A percentile compares a stretch with the other conserved stretches of the same genome.
Conservation (phyloP, 2,329 filamentous ascomycete species). For the Paraconiothyrium brasiliense region DNA sequence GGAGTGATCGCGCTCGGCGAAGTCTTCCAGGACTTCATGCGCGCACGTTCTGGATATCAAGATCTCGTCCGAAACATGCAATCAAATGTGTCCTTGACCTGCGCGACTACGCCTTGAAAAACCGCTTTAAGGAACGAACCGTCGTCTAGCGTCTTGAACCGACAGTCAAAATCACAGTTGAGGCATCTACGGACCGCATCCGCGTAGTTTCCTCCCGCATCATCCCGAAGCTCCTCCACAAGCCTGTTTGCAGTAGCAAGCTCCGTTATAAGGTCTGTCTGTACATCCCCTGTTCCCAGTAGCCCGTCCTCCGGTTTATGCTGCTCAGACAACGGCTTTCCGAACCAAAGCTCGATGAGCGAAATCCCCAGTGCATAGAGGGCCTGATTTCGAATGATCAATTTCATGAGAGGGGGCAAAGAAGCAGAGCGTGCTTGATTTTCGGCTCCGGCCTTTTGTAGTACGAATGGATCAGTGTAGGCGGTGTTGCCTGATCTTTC, state of each 20-base stretch:
- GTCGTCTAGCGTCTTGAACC: conserved; percentile 36
- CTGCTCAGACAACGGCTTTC: conserved; percentile 33
- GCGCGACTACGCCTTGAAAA: conserved; percentile 38
- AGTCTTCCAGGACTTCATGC: too few species aligned
- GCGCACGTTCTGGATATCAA: neutral
- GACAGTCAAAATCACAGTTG: conserved; percentile 41
- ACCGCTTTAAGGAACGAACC: conserved; percentile 40
- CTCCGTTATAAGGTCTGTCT: conserved; percentile 32
- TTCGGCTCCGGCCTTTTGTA: conserved; percentile 21
- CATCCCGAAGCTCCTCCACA: conserved; percentile 35
- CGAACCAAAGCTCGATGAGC: conserved; percentile 48
- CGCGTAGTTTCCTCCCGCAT: conserved; percentile 41
- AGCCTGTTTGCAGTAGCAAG: conserved; percentile 35
- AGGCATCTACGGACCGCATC: conserved; percentile 46
- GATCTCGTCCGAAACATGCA: conserved; percentile 16
- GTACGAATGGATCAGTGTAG: conserved; percentile 22
- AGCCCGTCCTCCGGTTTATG: conserved; percentile 23
- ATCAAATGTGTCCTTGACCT: conserved; percentile 40
- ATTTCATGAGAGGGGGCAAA: conserved; percentile 12
- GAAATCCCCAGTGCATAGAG: conserved; percentile 46
- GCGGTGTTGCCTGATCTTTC: conserved; percentile 20
- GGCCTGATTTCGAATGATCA: conserved; percentile 41
- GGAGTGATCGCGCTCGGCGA: too few species aligned
- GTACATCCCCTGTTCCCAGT: conserved; percentile 8
- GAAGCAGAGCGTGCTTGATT: neutral